Conservation (phyloP, 371 early-diverging fungal genomes). For the Furculomyces boomerangus region DNA sequence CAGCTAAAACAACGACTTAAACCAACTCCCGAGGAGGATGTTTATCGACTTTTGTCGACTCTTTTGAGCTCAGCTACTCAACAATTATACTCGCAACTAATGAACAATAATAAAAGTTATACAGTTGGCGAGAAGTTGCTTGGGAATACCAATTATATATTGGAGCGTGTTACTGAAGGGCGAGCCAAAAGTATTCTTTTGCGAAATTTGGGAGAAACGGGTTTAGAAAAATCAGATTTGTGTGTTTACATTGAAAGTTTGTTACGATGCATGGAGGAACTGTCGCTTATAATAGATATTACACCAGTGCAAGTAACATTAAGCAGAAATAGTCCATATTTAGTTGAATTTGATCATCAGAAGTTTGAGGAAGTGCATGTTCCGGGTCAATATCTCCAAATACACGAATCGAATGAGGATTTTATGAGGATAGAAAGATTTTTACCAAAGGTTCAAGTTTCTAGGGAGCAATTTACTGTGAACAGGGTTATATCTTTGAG, state of each 20-base stretch:
- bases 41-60: constrained; percentile 81
- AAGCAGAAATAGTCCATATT: constrained; percentile 69
- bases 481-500: constrained; percentile 65
- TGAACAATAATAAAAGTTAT: constrained; percentile 41
- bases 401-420: constrained; percentile 61
- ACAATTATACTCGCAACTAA: constrained; percentile 32
- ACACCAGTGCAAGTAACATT: constrained; percentile 65
- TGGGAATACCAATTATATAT: constrained; percentile 64
- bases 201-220: constrained; percentile 60
- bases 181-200: constrained; percentile 64
- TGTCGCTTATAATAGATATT: constrained; percentile 64
- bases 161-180: constrained; percentile 63
- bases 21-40: constrained; percentile 86
- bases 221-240: constrained; percentile 4
- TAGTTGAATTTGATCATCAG: constrained; percentile 94
- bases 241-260: constrained; percentile 61
- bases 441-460: constrained; percentile 64
- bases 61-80: constrained; percentile 76
- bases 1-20: constrained; percentile 82
- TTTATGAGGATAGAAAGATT: constrained; percentile 90
- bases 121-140: constrained; percentile 53
- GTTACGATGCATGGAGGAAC: constrained; percentile 72
- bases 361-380: constrained; percentile 95
- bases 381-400: constrained; percentile 88
- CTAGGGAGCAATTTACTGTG: constrained; percentile 57